Evolutionary conservation across 106 monocot genomes (phyloP).

Genomic region (Ottelia alismoides): DNA sequence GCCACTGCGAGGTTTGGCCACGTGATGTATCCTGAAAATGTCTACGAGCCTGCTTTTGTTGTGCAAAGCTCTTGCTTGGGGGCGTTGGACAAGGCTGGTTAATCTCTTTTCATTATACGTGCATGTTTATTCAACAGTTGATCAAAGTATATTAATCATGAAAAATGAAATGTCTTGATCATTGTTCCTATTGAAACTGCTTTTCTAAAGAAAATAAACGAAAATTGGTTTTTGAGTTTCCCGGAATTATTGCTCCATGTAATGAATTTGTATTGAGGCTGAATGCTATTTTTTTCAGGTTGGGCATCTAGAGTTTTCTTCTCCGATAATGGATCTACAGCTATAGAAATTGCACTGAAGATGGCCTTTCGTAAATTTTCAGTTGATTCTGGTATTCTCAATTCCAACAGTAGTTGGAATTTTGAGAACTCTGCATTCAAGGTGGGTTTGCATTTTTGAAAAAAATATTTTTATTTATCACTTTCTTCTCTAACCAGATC

Average conservation of each 20-base stretch:
- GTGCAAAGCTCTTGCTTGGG: constrained; percentile 80
- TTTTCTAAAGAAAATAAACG: too few species aligned
- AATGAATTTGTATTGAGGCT: too few species aligned
- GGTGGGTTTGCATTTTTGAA: constrained; percentile 19
- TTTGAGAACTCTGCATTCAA: constrained; percentile 16
- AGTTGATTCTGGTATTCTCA: constrained; percentile 39
- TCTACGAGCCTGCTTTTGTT: constrained; percentile 68
- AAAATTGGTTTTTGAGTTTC: too few species aligned
- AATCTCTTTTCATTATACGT: too few species aligned
- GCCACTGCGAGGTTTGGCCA: constrained; percentile 85
- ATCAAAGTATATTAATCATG: too few species aligned
- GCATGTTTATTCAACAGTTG: too few species aligned
- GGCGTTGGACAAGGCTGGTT: constrained; percentile 86
- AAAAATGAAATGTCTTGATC: too few species aligned
- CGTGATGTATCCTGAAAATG: constrained; percentile 99
- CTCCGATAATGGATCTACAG: constrained; percentile 98
- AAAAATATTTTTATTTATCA: not conserved
- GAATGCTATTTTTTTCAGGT: constrained; percentile 30
- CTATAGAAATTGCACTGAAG: constrained; percentile 95
- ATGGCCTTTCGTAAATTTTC: constrained; percentile 90
- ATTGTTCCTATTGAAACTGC: too few species aligned
- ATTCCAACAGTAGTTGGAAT: constrained; percentile 12
- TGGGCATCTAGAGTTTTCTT: constrained; percentile 89
- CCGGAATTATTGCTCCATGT: too few species aligned
- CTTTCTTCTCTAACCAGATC: not conserved